Base-by-base conservation (phyloP, 2,329 filamentous ascomycete species). In the Pyrenochaeta sp. region DNA sequence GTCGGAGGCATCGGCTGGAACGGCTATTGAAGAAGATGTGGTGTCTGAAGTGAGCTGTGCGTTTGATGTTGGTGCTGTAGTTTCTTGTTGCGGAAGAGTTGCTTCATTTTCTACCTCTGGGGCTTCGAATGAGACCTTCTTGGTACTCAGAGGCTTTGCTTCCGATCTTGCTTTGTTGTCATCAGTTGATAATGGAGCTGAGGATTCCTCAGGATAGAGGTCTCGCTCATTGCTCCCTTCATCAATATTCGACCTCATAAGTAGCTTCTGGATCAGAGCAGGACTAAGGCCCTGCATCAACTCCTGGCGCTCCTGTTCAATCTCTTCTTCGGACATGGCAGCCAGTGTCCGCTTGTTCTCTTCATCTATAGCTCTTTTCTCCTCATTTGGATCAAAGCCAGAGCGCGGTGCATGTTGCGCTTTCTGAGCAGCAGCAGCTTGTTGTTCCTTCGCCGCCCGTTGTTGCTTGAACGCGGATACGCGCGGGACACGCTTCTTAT, bases 391-490 rank as follows among this genome's bases (percentile, higher is more conserved):
- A 45, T 66, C 65, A 46, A 58, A 51, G 6, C 39, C 51, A 39
- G 59, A 60, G 30, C 49, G 60, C 35, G 59, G 51, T 50, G 60
- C 55, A 56, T 60, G 49, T 47, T 63, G 45, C 51, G 49, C 43
- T 39, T 63, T 61, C 11, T 40, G 54, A 29, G 45, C 40, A 1
- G 56, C 35, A 21, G 49, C 46, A 12, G 54, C 53, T 37, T 67
- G 62, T 40, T 67, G 61, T 17, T 67, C 59, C 41, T 74, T 72
- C 12, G 70, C 68, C 7, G 70, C 72, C 56, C 85, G 82, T 68
- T 87, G 85, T 67, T 91, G 87, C 73, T 92, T 96, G 79, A 97
- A 97, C 1, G 89, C 85, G 1, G 92, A 97, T 7, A 85, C 77
- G 51, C 85, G 84, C 50, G 64, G 63, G 11, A 81, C 83, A 61